Percentiles rank a stretch among this genome's conserved stretches.
Conservation (phyloP, 306 rosid genomes). For the Cucumis hystrix region DNA sequence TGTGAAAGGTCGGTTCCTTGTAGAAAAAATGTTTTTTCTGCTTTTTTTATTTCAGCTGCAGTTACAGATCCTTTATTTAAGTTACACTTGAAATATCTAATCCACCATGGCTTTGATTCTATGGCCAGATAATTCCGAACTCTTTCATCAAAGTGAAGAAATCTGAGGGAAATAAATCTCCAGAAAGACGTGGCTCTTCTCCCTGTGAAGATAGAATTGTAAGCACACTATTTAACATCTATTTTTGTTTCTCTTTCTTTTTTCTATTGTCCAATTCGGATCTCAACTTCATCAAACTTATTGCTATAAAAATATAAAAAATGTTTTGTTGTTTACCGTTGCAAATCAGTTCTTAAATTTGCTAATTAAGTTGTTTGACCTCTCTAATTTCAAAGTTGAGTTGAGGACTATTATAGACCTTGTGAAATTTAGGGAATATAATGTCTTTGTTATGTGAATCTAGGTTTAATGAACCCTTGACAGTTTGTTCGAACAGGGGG, state of each 20-base stretch:
- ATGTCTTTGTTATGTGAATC: neutral
- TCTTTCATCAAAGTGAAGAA: neutral
- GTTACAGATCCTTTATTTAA: neutral
- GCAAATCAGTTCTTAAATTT: neutral
- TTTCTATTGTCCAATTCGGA: too few species aligned
- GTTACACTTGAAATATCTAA: neutral
- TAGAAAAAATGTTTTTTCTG: neutral
- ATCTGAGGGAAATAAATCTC: neutral
- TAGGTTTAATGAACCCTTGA: neutral
- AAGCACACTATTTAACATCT: neutral
- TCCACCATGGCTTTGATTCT: neutral
- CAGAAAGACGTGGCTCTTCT: neutral
- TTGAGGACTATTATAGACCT: neutral
- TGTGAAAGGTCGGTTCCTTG: neutral
- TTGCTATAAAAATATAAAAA: neutral
- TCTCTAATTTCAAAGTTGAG: neutral
- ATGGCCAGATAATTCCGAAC: neutral
- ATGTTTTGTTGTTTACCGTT: neutral
- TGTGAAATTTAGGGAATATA: neutral
- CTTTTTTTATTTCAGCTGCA: neutral
- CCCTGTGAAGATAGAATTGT: neutral
- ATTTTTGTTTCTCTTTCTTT: too few species aligned
- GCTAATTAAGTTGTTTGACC: neutral
- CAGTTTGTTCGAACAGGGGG: neutral
- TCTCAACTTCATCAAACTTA: constrained; percentile 1